Evolutionary conservation across 2,329 filamentous ascomycete species (phyloP).

Genomic region (Colletotrichum tropicale): DNA sequence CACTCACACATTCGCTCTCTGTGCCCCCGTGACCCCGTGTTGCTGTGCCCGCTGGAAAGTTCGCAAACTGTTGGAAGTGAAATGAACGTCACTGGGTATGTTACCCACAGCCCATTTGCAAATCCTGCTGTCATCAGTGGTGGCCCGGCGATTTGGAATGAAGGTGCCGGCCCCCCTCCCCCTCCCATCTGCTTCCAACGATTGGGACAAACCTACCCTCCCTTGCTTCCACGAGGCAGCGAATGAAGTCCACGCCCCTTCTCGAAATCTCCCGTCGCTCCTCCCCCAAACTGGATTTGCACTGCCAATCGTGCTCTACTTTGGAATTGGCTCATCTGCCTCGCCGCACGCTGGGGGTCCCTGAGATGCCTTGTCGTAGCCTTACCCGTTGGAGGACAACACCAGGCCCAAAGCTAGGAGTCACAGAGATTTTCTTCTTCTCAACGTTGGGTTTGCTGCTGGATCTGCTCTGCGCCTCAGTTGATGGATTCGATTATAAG

Average conservation of each 20-base stretch:
- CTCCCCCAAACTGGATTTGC: background rate
- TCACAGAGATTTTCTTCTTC: background rate
- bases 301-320: background rate
- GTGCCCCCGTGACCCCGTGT: background rate
- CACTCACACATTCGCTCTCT: background rate
- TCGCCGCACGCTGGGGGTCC: background rate
- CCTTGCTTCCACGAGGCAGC: background rate
- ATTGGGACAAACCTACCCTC: background rate
- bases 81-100: background rate
- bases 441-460: background rate
- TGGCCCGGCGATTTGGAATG: background rate
- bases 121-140: background rate
- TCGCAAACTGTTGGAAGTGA: background rate
- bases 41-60: background rate
- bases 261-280: background rate
- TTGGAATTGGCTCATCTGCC: background rate
- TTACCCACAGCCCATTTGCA: background rate
- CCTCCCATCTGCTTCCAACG: background rate
- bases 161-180: background rate
- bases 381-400: background rate
- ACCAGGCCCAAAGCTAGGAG: background rate
- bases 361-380: background rate
- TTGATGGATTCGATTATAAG: background rate
- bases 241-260: background rate
- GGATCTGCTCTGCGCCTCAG: background rate